phyloP scores from a whole-genome alignment of 768 basidiomycete species.

The Lactarius quietus region DNA sequence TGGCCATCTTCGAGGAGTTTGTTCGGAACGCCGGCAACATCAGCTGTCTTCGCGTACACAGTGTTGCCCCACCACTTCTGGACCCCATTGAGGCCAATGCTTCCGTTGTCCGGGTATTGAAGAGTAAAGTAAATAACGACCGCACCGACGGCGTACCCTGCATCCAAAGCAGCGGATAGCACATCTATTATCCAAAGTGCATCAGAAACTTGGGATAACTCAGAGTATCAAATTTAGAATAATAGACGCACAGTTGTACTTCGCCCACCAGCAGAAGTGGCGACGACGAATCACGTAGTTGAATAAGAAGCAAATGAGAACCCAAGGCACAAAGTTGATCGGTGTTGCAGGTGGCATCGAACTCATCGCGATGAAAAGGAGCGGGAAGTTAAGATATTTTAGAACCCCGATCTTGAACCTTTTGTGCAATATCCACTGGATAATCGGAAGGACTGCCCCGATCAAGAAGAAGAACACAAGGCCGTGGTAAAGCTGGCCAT shows the following conservation, averaged over 20 bases:
- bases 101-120: slow-evolving; percentile 60
- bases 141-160: slow-evolving; percentile 55
- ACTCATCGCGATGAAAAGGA: slow-evolving; percentile 41
- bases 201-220: slow-evolving; percentile 28
- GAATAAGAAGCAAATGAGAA: slow-evolving; percentile 37
- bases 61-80: slow-evolving; percentile 62
- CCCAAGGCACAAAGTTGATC: slow-evolving; percentile 39
- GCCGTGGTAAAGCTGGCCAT: slow-evolving; percentile 15
- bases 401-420: slow-evolving; percentile 27
- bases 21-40: neutral
- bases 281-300: slow-evolving; percentile 32
- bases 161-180: slow-evolving; percentile 64
- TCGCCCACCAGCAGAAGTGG: slow-evolving; percentile 37
- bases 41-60: slow-evolving; percentile 20
- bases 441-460: slow-evolving; percentile 58
- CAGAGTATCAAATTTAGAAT: neutral
- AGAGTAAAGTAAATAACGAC: slow-evolving; percentile 57
- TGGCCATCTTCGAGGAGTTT: neutral
- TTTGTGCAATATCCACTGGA: slow-evolving; percentile 46
- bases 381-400: slow-evolving; percentile 58
- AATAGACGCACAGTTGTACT: slow-evolving; percentile 33
- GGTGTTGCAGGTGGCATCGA: slow-evolving; percentile 42
- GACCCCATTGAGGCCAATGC: slow-evolving; percentile 35
- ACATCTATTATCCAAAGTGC: slow-evolving; percentile 39
- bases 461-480: slow-evolving; percentile 75